These are phyloP conservation scores for Calonectria pauciramosa DNA, from an alignment of 2,329 filamentous ascomycete species.

Conservation along the genomic window DNA sequence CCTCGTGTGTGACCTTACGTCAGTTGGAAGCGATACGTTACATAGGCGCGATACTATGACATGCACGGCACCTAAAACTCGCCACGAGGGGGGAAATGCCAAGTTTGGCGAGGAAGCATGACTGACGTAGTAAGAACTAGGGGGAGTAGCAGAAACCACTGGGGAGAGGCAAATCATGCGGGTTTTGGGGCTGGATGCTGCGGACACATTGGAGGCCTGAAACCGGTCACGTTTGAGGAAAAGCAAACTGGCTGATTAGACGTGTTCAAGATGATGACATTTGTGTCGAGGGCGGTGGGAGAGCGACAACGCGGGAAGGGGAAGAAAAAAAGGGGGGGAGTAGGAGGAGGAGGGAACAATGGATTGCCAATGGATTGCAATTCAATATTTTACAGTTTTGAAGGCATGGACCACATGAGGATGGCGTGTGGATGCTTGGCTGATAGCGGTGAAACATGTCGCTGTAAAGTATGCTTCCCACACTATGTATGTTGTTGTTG, in stretches of 20 bases:
- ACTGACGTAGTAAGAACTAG: neutral
- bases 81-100: neutral
- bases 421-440: neutral
- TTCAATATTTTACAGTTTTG: neutral
- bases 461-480: neutral
- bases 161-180: conserved; percentile 1
- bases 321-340: neutral
- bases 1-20: conserved; percentile 2
- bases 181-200: neutral
- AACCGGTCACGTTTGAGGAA: conserved; percentile 19
- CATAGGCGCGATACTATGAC: neutral
- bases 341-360: neutral
- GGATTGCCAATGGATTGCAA: neutral
- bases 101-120: neutral
- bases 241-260: neutral
- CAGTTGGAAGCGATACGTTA: conserved; percentile 5
- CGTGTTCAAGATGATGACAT: neutral
- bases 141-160: neutral
- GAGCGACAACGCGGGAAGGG: neutral
- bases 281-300: neutral
- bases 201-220: conserved; percentile 16
- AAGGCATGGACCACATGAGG: neutral
- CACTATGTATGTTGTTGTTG: neutral
- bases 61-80: neutral
- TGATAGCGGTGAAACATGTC: neutral